Base-by-base conservation (phyloP, 192 early-diverging fungal species). In the Coemansia sp. region DNA sequence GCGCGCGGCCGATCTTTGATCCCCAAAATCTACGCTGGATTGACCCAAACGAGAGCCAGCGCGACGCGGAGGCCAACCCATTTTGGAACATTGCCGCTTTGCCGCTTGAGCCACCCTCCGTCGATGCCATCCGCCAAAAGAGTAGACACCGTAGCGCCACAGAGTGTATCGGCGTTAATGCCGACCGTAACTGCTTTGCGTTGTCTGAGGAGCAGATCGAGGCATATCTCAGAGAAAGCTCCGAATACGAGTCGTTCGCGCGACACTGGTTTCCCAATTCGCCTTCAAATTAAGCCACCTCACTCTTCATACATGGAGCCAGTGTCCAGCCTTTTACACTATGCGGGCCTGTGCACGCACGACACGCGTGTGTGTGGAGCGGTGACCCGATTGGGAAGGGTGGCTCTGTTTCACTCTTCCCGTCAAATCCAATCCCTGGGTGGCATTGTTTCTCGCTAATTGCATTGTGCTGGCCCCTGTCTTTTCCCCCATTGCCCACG, bases 21-120 rank as follows among this genome's bases (percentile, higher is more conserved):
- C 78, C 78, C 41, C 78, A 80, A 64, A 74, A 75, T 21, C 60
- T 80, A 66, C 72, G 78, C 31, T 80, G 78, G 78, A 75, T 80
- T 35, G 73, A 75, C 37, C 78, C 78, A 2, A 75, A 74, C 56
- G 73, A 79, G 45, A 64, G 37, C 65, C 41, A 46, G 17, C 45
- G 19, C 6, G 75, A 64, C 50, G 50, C 75, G 1, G 37, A 39
- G n/a, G 53, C 33, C 36, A 54, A 80, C 63, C 73, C 78, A 19
- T 75, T 80, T 53, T 72, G 78, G 78, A 72, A 80, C 73, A 80
- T 80, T 45, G 66, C 72, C 17, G 78, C 74, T 29, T 63, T 80
- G 46, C 78, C 78, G 9, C 66, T 75, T 8, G 78, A 80, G 67
- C 78, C 73, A 14, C 42, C 65, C 48, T 39, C 60, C 29, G 59